Base-by-base conservation (phyloP, 2,329 filamentous ascomycete genomes). In the Botryotinia calthae region DNA sequence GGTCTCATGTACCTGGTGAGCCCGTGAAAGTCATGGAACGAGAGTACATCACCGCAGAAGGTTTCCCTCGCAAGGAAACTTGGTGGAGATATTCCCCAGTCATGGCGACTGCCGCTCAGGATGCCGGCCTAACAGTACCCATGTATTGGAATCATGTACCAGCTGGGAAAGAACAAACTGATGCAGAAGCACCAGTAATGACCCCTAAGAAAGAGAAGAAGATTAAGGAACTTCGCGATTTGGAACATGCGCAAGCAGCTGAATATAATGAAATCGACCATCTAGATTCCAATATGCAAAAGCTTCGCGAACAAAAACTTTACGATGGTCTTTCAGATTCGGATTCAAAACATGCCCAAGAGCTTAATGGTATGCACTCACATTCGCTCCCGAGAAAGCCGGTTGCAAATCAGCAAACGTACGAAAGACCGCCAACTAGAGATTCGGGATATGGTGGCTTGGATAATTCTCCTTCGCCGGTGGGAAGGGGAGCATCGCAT, bases 11-110 rank as follows among this genome's bases (percentile, higher is more conserved):
- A 14, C 51, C 73, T 18, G 70, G 71, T 4, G 74, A 76, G 28
- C 78, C 78, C 0, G 71, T 79, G 4, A 68, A 79, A 22, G 75
- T 72, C 16, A 77, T 75, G 68, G 78, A 78, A 71, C 77, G 76
- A 65, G 75, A 77, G 40, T 76, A 73, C 22, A 77, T 74, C 12
- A 76, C 77, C 2, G 64, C 76, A 61, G 76, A 78, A 9, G 78
- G 78, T 1, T 48, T 75, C 20, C 77, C 76, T 0, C 74, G 72
- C 28, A 79, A 75, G 1, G 79, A 80, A 70, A 78, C 76, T 40
- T 74, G 78, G 28, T 80, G 79, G 79, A 73, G 74, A n/a, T 78
- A 80, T 68, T 75, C 77, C 25, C 78, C 79, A 4, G 73, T 75
- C 7, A 74, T 78, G 20, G 75, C 78, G 37, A 76, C 75, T 34